Evolutionary conservation across 768 basidiomycete genomes (phyloP).

Genomic region (Psilocybe subaeruginosa): DNA sequence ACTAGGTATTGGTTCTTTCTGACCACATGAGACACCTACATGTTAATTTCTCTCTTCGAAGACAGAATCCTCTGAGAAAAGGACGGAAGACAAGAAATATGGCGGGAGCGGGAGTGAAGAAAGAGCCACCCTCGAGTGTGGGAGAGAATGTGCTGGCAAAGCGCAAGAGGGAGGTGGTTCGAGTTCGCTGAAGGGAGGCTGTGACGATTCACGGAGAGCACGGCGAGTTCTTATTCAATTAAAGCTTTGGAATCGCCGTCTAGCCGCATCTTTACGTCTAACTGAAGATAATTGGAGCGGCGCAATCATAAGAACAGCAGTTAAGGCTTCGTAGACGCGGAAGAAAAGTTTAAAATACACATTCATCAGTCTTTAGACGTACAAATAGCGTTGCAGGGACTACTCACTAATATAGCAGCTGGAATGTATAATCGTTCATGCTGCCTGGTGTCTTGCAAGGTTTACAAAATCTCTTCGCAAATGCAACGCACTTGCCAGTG

Average conservation of each 20-base stretch:
- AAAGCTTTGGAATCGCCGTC: conserved; percentile 31
- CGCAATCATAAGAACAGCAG: conserved; percentile 18
- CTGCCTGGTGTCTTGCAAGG: no score
- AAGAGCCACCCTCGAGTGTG: conserved; percentile 17
- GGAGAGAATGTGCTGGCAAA: conserved; percentile 22
- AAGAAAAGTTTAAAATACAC: conserved; percentile 18
- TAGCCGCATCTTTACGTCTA: conserved; percentile 28
- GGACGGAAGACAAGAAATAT: conserved; percentile 10
- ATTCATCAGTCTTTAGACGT: neutral
- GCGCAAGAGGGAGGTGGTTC: conserved; percentile 15
- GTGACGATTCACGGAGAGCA: conserved; percentile 30
- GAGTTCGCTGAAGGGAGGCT: conserved; percentile 18
- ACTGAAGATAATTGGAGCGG: conserved; percentile 21
- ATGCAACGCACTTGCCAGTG: no score
- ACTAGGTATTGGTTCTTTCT: conserved; percentile 6
- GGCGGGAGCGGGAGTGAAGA: conserved; percentile 19
- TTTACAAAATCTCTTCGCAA: no score
- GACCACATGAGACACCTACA: conserved; percentile 12
- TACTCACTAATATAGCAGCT: neutral
- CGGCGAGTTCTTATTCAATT: conserved; percentile 27
- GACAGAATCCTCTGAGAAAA: neutral
- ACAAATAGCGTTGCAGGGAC: neutral
- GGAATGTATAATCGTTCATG: no score
- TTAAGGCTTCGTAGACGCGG: conserved; percentile 18
- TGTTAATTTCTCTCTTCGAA: conserved; percentile 9